Percentiles rank a stretch among this genome's conserved stretches.
Conservation (phyloP, 345 rosid genomes). For the Durio zibethinus region DNA sequence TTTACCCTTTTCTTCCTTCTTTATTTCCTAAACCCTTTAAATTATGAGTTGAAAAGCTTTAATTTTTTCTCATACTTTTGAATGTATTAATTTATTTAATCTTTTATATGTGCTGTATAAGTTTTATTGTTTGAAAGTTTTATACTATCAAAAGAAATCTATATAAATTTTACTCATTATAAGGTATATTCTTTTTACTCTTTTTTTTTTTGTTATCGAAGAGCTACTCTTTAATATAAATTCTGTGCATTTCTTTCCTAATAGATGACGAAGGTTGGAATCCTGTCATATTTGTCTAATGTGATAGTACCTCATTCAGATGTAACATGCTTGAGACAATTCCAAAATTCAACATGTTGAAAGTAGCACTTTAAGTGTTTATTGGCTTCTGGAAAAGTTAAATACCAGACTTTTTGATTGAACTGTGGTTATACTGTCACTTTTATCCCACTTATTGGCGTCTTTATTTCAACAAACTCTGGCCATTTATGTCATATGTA, state of each 20-base stretch:
- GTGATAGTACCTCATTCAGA: not conserved
- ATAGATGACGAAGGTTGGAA: not conserved
- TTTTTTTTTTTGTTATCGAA: no score
- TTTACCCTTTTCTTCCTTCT: not conserved
- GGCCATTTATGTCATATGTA: not conserved
- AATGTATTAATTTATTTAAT: no score
- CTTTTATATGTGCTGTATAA: not conserved
- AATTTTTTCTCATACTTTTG: not conserved
- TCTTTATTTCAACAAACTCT: not conserved
- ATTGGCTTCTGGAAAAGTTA: not conserved
- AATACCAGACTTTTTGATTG: not conserved
- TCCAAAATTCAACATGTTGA: not conserved
- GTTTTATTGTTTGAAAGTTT: not conserved
- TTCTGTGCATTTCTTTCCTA: not conserved
- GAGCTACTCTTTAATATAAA: not conserved
- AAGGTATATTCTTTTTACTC: not conserved
- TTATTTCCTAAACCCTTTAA: not conserved
- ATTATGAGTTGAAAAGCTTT: not conserved
- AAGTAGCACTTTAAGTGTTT: not conserved
- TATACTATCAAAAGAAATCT: not conserved
- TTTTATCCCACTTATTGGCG: not conserved
- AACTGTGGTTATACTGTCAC: not conserved
- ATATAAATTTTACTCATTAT: not conserved
- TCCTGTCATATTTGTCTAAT: not conserved
- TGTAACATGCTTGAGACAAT: not conserved